Evolutionary conservation across 176 grass and related monocot species (phyloP).

Genomic region (Tillandsia fasciculata): DNA sequence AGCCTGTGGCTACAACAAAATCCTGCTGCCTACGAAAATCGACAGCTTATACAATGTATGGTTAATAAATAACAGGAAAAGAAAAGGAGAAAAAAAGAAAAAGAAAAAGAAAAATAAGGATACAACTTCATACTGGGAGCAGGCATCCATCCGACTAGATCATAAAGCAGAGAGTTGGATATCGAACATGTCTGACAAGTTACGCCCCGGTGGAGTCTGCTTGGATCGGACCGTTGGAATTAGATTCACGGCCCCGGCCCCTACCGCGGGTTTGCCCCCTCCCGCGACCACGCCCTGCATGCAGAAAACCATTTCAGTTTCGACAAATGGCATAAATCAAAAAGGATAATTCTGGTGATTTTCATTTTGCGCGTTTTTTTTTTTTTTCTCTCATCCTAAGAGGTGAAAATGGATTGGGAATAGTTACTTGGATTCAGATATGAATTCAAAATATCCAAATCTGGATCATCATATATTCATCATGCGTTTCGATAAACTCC

Average conservation of each 20-base stretch:
- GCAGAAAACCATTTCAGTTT: background rate
- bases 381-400: too few species aligned
- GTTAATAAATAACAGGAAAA: constrained; percentile 40
- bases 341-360: too few species aligned
- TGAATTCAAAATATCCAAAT: background rate
- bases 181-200: constrained; percentile 13
- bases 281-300: constrained; percentile 45
- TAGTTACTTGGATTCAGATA: background rate
- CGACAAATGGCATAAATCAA: background rate
- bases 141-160: constrained; percentile 70
- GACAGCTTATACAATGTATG: constrained; percentile 64
- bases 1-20: constrained; percentile 52
- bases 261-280: constrained; percentile 46
- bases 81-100: too few species aligned
- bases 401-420: background rate
- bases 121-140: constrained; percentile 67
- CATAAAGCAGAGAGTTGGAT: background rate
- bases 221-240: constrained; percentile 26
- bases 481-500: too few species aligned
- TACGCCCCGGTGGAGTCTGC: constrained; percentile 20
- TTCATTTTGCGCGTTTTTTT: too few species aligned
- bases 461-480: too few species aligned
- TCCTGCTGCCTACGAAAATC: constrained; percentile 39
- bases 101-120: constrained; percentile 16
- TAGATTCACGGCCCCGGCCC: constrained; percentile 41